Base-by-base conservation (phyloP, 2,329 filamentous ascomycete genomes). In the Aspergillus vadensis region DNA sequence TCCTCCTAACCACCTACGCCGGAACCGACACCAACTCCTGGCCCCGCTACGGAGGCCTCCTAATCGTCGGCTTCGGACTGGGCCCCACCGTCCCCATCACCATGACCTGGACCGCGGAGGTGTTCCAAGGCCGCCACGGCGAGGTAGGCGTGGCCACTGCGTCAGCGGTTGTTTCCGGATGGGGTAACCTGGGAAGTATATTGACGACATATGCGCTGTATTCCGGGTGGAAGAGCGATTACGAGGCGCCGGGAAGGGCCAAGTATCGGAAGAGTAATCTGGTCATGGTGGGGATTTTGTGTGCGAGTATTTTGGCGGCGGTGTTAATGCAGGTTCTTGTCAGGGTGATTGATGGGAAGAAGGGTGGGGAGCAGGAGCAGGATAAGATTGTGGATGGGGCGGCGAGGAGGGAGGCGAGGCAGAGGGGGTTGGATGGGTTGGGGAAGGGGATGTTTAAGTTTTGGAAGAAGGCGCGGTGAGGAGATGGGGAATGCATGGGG, bases 51-150 rank as follows among this genome's bases (percentile, higher is more conserved):
- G 91, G 90, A 51, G 92, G 92, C 4, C 85, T 97, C n/a, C 80
- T 97, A 54, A 88, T 97, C 78, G 89, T 97, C 38, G 92, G 92
- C 4, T 96, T 96, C 70, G 92, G 92, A 0, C 87, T 97, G 2
- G 92, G 92, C 1, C 92, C 92, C 3, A 96, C 92, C 0, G 92
- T 96, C 1, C 92, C 92, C 10, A 94, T 94, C 70, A 94, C 91
- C 75, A 97, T 97, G 92, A 89, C 92, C 38, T 96, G 92, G 92
- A 92, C 91, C 32, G 91, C 88, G 64, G 91, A 96, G 77, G 89
- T 96, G 71, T 97, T 97, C 81, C 92, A 96, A 78, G 85, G 85
- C 32, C 89, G 92, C 12, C 92, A 97, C 71, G 91, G 92, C 50
- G 92, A 97, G 76, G 91, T 97, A 21, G 92, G 92, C 58, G 92